A percentile compares a stretch with the other conserved stretches of the same genome.
Conservation (phyloP, 495 filamentous ascomycete species). For the Pseudotulostoma volvatum region DNA sequence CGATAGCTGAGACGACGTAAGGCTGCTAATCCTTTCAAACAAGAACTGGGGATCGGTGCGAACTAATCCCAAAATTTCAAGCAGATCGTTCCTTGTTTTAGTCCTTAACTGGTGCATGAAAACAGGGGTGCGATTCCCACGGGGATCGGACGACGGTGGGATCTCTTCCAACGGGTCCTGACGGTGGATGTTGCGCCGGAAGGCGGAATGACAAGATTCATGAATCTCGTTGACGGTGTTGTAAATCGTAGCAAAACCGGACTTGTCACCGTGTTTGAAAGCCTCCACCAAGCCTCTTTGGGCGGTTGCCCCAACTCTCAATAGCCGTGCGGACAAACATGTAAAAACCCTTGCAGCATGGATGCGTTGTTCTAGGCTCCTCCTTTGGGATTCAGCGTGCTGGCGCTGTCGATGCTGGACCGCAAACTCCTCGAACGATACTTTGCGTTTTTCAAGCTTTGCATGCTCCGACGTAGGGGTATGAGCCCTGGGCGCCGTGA, state of each 20-base stretch:
- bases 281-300: conserved; percentile 74
- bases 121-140: conserved; percentile 35
- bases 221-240: conserved; percentile 78
- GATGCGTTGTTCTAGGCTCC: conserved; percentile 24
- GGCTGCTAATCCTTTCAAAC: conserved; percentile 55
- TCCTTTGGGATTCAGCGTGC: conserved; percentile 26
- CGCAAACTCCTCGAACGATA: conserved; percentile 31
- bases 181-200: conserved; percentile 22
- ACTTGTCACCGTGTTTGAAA: conserved; percentile 80
- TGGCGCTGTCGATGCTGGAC: conserved; percentile 25
- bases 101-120: conserved; percentile 71
- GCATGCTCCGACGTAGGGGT: background rate
- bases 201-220: conserved; percentile 61
- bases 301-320: conserved; percentile 59
- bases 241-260: conserved; percentile 70
- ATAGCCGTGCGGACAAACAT: conserved; percentile 63
- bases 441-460: conserved; percentile 11
- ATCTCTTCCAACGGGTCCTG: conserved; percentile 28
- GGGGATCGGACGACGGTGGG: conserved; percentile 14
- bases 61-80: conserved; percentile 66
- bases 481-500: conserved; percentile 1
- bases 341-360: conserved; percentile 43
- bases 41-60: conserved; percentile 76
- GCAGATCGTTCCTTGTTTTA: conserved; percentile 53
- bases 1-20: conserved; percentile 58